Conservation (phyloP, 495 filamentous ascomycete genomes). For the Podospora pseudopauciseta region DNA sequence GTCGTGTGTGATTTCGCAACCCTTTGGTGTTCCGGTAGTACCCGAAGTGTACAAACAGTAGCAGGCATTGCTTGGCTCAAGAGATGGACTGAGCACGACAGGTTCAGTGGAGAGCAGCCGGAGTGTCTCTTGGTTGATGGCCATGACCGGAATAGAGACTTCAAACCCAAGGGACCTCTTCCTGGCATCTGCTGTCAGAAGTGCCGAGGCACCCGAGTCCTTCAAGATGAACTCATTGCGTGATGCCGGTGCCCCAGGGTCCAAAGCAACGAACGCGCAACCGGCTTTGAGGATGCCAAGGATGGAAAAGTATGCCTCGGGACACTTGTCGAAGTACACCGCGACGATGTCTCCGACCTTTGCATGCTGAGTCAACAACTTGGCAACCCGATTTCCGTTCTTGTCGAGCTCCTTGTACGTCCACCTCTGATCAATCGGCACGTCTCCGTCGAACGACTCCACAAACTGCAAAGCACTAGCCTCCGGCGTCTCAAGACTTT, state of each 20-base stretch:
- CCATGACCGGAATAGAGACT: conserved; percentile 35
- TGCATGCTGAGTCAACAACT: conserved; percentile 44
- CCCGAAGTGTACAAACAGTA: conserved; percentile 82
- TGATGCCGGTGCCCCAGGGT: conserved; percentile 57
- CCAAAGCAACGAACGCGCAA: conserved; percentile 75
- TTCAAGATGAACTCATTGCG: conserved; percentile 62
- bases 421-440: conserved; percentile 47
- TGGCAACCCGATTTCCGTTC: conserved; percentile 58
- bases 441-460: conserved; percentile 31
- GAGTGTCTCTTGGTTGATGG: conserved; percentile 37
- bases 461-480: conserved; percentile 61
- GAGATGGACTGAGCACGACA: conserved; percentile 21
- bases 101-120: conserved; percentile 20
- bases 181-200: conserved; percentile 44
- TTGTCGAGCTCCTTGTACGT: conserved; percentile 58
- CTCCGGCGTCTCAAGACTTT: conserved; percentile 38
- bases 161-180: conserved; percentile 30
- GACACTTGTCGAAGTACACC: conserved; percentile 76
- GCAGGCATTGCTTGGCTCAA: conserved; percentile 49
- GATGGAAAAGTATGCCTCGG: conserved; percentile 73
- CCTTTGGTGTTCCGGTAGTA: conserved; percentile 78
- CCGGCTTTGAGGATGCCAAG: conserved; percentile 79
- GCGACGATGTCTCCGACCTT: conserved; percentile 58
- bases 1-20: conserved; percentile 69
- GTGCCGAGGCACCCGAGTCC: conserved; percentile 54